A percentile compares a stretch with the other conserved stretches of the same genome.
phyloP scores from a whole-genome alignment of 2,329 filamentous ascomycete species.

The Fusarium stilboides region DNA sequence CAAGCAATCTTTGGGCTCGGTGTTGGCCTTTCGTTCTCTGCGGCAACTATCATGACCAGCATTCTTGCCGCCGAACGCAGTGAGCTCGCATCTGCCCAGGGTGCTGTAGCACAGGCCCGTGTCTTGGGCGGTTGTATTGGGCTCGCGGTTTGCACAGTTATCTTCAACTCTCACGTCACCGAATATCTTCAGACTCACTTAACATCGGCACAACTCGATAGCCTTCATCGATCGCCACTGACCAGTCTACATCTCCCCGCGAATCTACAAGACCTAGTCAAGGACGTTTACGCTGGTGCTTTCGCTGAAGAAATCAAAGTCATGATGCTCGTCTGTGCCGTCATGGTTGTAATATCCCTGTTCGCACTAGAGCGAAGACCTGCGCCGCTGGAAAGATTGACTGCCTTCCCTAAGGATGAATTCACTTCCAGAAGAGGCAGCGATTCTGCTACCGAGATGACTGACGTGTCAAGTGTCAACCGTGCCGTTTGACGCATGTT shows the following conservation, averaged over 20 bases:
- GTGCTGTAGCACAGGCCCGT: slow-evolving; percentile 71
- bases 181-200: slow-evolving; percentile 56
- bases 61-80: slow-evolving; percentile 63
- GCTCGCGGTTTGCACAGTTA: slow-evolving; percentile 70
- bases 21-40: slow-evolving; percentile 71
- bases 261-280: slow-evolving; percentile 55
- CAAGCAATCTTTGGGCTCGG: slow-evolving; percentile 72
- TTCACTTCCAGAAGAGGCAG: slow-evolving; percentile 53
- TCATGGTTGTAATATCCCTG: slow-evolving; percentile 61
- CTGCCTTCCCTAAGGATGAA: slow-evolving; percentile 49
- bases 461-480: slow-evolving; percentile 47
- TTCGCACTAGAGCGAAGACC: slow-evolving; percentile 63
- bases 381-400: slow-evolving; percentile 53
- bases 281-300: slow-evolving; percentile 61
- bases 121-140: slow-evolving; percentile 73
- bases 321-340: slow-evolving; percentile 61
- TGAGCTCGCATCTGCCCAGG: slow-evolving; percentile 71
- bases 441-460: slow-evolving; percentile 58
- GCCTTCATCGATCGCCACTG: slow-evolving; percentile 62
- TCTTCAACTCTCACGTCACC: slow-evolving; percentile 66
- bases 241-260: slow-evolving; percentile 55
- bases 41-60: slow-evolving; percentile 71
- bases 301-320: slow-evolving; percentile 64
- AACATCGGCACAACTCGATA: slow-evolving; percentile 56
- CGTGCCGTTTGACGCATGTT: slow-evolving; percentile 33